Evolutionary conservation across 1,284 basidiomycete genomes (phyloP).

Genomic region (Rhizoctonia solani): DNA sequence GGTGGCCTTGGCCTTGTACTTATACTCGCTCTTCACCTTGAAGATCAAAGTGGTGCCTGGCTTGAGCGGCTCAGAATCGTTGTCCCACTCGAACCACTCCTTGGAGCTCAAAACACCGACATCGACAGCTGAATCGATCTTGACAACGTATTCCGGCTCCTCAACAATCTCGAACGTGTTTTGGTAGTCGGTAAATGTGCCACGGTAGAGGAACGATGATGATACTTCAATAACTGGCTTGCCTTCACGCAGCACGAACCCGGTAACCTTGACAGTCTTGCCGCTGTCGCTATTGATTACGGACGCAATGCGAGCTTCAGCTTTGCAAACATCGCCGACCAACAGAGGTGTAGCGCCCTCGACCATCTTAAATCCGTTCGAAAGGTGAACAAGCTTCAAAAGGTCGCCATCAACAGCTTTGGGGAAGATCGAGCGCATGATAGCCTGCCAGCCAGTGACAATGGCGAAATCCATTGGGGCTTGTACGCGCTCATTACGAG

Average conservation of each 20-base stretch:
- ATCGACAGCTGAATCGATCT: conserved; percentile 74
- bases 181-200: conserved; percentile 88
- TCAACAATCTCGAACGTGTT: conserved; percentile 95
- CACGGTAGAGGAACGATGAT: conserved; percentile 96
- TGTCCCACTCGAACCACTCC: conserved; percentile 97
- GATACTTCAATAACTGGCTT: conserved; percentile 89
- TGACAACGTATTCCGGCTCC: conserved; percentile 85
- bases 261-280: conserved; percentile 92
- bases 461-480: conserved; percentile 99
- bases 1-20: conserved; percentile 89
- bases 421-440: conserved; percentile 98
- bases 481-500: conserved; percentile 67
- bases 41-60: conserved; percentile 87
- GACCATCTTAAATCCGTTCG: conserved; percentile 92
- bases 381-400: conserved; percentile 93
- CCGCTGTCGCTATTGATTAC: conserved; percentile 91
- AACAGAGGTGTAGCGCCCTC: conserved; percentile 75
- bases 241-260: conserved; percentile 75
- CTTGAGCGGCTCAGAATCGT: conserved; percentile 75
- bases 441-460: conserved; percentile 96
- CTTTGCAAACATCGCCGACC: conserved; percentile 88
- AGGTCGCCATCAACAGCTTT: conserved; percentile 87
- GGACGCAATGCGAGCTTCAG: conserved; percentile 86
- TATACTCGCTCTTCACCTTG: conserved; percentile 82
- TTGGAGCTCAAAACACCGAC: conserved; percentile 93